Conservation (phyloP, 2,329 filamentous ascomycete genomes). For the Chaetomiaceae sp. region DNA sequence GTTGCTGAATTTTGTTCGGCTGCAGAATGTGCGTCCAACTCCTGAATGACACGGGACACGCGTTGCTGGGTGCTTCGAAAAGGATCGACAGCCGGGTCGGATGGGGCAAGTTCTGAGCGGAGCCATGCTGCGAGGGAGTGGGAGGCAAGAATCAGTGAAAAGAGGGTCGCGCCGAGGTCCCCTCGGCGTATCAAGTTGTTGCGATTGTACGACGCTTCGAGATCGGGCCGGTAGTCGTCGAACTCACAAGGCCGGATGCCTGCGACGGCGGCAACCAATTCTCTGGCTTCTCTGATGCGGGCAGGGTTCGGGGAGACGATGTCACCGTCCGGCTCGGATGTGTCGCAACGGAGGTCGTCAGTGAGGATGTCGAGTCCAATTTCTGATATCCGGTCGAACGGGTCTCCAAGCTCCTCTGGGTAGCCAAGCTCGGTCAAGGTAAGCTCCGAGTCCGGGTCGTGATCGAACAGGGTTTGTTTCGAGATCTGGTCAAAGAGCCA, state of each 20-base stretch:
- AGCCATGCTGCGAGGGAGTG: conserved; percentile 52
- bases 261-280: conserved; percentile 46
- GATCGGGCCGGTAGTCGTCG: conserved; percentile 41
- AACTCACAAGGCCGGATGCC: conserved; percentile 37
- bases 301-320: conserved; percentile 9
- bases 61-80: conserved; percentile 47
- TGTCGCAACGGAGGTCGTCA: conserved; percentile 46
- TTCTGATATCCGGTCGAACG: conserved; percentile 45
- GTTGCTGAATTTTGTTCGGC: conserved; percentile 8
- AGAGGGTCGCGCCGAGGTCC: conserved; percentile 48
- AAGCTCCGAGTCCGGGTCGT: conserved; percentile 35
- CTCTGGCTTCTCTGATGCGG: conserved; percentile 46
- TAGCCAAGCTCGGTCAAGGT: conserved; percentile 41
- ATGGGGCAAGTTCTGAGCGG: conserved; percentile 40
- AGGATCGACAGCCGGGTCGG: conserved; percentile 41
- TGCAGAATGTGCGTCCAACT: conserved; percentile 36
- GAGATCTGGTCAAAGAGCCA: conserved; percentile 52
- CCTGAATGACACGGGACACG: conserved; percentile 42
- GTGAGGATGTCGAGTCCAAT: conserved; percentile 50
- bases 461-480: conserved; percentile 42
- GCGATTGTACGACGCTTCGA: conserved; percentile 32
- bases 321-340: conserved; percentile 30
- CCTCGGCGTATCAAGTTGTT: conserved; percentile 26
- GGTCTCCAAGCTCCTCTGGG: conserved; percentile 43
- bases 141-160: conserved; percentile 50